phyloP scores from a whole-genome alignment of 345 rosid species.

The Melaleuca quinquenervia region DNA sequence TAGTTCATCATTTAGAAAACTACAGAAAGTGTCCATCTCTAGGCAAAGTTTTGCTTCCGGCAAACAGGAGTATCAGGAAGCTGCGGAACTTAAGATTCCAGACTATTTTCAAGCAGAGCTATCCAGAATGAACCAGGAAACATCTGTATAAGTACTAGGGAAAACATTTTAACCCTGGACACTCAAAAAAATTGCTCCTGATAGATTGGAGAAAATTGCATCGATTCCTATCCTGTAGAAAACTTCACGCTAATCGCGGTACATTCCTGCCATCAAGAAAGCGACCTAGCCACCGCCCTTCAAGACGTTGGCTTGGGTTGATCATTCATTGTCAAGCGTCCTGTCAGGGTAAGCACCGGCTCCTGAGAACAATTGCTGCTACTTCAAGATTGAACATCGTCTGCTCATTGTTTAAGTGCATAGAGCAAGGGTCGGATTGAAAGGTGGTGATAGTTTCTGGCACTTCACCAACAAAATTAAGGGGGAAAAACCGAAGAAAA shows the following conservation, averaged over 20 bases:
- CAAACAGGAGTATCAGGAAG: neutral
- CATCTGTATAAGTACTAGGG: neutral
- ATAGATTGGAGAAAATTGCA: neutral
- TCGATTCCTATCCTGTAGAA: neutral
- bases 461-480: neutral
- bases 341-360: neutral
- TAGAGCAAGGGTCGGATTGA: neutral
- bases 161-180: neutral
- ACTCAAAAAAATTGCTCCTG: neutral
- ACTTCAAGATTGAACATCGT: neutral
- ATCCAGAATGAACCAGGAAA: neutral
- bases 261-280: neutral
- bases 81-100: neutral
- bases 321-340: neutral
- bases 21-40: neutral
- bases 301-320: neutral
- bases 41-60: neutral
- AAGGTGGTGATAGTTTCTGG: neutral
- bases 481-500: neutral
- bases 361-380: neutral
- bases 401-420: neutral
- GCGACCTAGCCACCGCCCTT: neutral
- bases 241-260: neutral
- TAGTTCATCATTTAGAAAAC: neutral
- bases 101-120: neutral